A percentile compares a stretch with the other conserved stretches of the same genome.
phyloP scores from a whole-genome alignment of 768 basidiomycete species.

The Tulasnella sp. region DNA sequence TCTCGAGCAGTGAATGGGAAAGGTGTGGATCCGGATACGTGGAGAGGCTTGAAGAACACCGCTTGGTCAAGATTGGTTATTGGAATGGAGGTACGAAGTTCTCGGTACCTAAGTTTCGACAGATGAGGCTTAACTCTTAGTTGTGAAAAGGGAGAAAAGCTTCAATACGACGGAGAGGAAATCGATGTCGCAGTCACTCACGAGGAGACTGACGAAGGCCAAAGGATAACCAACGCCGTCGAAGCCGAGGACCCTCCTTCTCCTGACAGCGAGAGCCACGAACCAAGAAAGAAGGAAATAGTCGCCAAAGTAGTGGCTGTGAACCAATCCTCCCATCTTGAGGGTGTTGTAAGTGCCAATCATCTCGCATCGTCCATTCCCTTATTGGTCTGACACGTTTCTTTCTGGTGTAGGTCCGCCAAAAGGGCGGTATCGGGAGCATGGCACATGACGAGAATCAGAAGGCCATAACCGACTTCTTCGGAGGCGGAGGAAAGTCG shows the following conservation, averaged over 20 bases:
- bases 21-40: conserved; percentile 5
- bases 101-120: neutral
- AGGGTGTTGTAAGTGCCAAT: conserved; percentile 1
- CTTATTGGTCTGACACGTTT: neutral
- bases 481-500: conserved; percentile 23
- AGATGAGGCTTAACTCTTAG: neutral
- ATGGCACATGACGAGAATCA: conserved; percentile 28
- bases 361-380: no score
- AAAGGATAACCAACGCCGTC: neutral
- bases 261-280: neutral
- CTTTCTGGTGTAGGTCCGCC: conserved; percentile 22
- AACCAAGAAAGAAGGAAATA: neutral
- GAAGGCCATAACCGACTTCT: conserved; percentile 28
- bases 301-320: conserved; percentile 6
- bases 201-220: conserved; percentile 7
- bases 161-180: neutral
- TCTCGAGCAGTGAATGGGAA: conserved; percentile 10
- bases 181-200: neutral
- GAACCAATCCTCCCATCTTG: conserved; percentile 12
- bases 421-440: conserved; percentile 30
- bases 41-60: conserved; percentile 20
- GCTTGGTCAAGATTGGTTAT: conserved; percentile 18
- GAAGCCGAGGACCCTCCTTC: neutral
- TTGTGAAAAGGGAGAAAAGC: neutral
- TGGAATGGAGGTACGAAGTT: conserved; percentile 20